Conservation (phyloP, 495 filamentous ascomycete species). For the Aspergillus bertholletiae region DNA sequence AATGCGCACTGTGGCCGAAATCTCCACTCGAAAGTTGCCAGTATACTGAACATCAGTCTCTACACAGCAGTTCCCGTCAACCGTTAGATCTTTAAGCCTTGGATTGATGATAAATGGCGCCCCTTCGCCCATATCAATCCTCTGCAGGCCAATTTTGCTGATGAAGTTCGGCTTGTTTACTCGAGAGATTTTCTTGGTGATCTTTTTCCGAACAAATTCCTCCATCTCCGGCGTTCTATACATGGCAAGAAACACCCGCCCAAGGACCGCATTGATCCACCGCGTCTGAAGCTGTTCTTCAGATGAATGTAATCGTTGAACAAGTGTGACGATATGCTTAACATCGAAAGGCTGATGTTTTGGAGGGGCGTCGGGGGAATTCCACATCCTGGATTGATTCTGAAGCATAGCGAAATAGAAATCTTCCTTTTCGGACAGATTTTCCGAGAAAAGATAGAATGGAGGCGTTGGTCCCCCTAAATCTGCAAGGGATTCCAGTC, state of each 20-base stretch:
- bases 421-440: constrained; percentile 93
- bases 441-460: constrained; percentile 91
- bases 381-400: constrained; percentile 68
- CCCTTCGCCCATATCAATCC: constrained; percentile 80
- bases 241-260: constrained; percentile 79
- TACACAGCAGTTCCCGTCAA: constrained; percentile 82
- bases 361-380: constrained; percentile 57
- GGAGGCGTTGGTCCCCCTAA: constrained; percentile 62
- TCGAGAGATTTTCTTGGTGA: constrained; percentile 93
- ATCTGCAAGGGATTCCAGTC: constrained; percentile 58
- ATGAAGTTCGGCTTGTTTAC: constrained; percentile 91
- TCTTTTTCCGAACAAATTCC: constrained; percentile 73
- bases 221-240: constrained; percentile 83
- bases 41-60: constrained; percentile 86
- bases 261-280: constrained; percentile 90
- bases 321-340: constrained; percentile 78
- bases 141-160: constrained; percentile 71
- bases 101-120: constrained; percentile 90
- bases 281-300: constrained; percentile 89
- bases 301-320: constrained; percentile 85
- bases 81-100: constrained; percentile 79
- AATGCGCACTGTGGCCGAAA: constrained; percentile 84
- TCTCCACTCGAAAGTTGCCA: constrained; percentile 83
- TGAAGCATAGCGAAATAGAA: constrained; percentile 92
- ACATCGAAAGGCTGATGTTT: constrained; percentile 74